Base-by-base conservation (phyloP, 257 asterid species). In the Anisodus tanguticus region DNA sequence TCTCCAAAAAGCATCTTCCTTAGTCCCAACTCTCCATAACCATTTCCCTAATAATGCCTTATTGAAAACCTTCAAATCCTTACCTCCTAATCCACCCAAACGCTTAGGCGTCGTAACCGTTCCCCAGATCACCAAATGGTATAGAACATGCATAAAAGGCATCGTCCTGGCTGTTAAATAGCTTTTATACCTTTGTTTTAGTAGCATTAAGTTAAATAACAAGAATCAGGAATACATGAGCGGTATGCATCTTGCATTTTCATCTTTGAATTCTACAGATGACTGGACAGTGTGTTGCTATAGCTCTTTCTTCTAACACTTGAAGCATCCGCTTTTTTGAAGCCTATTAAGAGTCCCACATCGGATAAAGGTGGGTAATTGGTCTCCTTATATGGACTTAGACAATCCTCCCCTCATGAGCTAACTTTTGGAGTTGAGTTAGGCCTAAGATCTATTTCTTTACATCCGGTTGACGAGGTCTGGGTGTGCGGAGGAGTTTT, bases 231-330 rank as follows among this genome's bases (percentile, higher is more conserved):
- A 41, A 41, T 69, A 69, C 78, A 69, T 71, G 37, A 71, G 79
- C 16, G 12, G 16, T 45, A 71, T 43, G 78, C 37, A 71, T 43
- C 6, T 45, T 45, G 70, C 79, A 45, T 26, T 31, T 31, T 31
- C 35, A 31, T 31, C 35, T 71, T 19, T 57, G 39, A 41, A 70
- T 45, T 71, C 37, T 71, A 71, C 79, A 45, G 39, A 71, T 71
- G 31, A 43, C 37, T 3, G 57, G 79, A n/a, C 54, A 45, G 39
- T 71, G 58, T 71, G 79, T 57, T 43, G 58, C 39, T 43, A 45
- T 45, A 45, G 79, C 79, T 71, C 79, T 71, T 71, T 71, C 39
- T 71, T 71, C 79, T 43, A 71, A 71, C 57, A 9, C 58, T n/a
- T 71, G 79, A 35, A 71, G 17, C 79, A 71, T 45, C 79, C 0